Evolutionary conservation across 352 stramenopile species (phyloP).

Genomic region (Pythium dissotocum): DNA sequence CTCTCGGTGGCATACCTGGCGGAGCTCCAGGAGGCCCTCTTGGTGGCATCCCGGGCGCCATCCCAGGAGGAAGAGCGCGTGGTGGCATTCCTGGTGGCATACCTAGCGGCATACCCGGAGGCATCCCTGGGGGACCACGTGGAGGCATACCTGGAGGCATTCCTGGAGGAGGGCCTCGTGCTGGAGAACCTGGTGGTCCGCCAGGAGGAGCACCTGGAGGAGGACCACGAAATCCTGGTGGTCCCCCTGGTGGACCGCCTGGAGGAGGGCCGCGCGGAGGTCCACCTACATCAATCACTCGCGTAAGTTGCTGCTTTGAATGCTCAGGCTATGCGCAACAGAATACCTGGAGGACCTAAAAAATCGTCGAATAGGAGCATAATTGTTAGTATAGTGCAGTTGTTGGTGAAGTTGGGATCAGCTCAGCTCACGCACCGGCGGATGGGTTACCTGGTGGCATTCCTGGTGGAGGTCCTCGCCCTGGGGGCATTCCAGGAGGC

Average conservation of each 20-base stretch:
- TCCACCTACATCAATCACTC: conserved; percentile 11
- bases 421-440: conserved; percentile 35
- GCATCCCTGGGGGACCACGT: conserved; percentile 11
- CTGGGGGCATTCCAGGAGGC: conserved; percentile 20
- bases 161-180: conserved; percentile 24
- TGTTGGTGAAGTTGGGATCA: neutral
- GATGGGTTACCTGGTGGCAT: conserved; percentile 27
- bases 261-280: conserved; percentile 15
- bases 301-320: neutral
- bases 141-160: conserved; percentile 24
- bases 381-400: neutral
- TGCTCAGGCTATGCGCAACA: too few species aligned
- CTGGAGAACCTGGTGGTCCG: conserved; percentile 23
- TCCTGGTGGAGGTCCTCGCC: conserved; percentile 26
- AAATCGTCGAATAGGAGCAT: neutral
- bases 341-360: neutral
- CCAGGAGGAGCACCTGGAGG: conserved; percentile 29
- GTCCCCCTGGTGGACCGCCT: conserved; percentile 25
- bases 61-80: conserved; percentile 8
- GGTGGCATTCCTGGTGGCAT: conserved; percentile 26
- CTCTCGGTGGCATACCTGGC: conserved; percentile 26
- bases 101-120: conserved; percentile 15
- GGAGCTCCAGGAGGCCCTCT: conserved; percentile 24
- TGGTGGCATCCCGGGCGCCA: conserved; percentile 17
- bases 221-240: conserved; percentile 29